These are phyloP conservation scores for Termitomyces sp. DNA, from an alignment of 768 basidiomycete species.

Conservation along the genomic window DNA sequence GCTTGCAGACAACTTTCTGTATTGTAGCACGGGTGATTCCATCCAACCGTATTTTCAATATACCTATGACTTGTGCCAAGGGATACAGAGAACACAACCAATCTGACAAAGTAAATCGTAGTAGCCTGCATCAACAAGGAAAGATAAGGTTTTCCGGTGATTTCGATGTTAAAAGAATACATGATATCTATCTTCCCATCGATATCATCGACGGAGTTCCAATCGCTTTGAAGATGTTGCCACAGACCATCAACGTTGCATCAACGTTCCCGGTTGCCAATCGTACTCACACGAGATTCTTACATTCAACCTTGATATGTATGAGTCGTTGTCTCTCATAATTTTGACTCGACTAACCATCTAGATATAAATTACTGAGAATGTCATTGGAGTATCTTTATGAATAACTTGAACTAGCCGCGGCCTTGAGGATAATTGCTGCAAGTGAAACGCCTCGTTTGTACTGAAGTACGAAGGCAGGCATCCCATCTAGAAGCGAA, in stretches of 20 bases:
- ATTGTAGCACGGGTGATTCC: too few species aligned
- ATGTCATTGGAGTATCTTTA: neutral
- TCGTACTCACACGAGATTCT: neutral
- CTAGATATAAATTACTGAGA: neutral
- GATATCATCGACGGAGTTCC: neutral
- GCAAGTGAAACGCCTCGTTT: neutral
- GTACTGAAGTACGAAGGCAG: neutral
- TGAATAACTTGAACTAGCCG: neutral
- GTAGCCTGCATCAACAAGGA: too few species aligned
- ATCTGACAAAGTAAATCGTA: too few species aligned
- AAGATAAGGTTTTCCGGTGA: too few species aligned
- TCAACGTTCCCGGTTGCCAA: neutral
- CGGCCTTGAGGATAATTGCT: neutral
- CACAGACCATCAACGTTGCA: neutral
- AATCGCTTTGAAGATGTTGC: neutral
- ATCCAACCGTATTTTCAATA: neutral
- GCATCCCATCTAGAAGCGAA: neutral
- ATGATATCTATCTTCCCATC: too few species aligned
- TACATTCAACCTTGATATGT: neutral
- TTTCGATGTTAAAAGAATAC: neutral
- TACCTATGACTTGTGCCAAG: neutral
- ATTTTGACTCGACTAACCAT: neutral
- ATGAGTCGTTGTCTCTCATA: neutral
- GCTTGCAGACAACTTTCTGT: neutral
- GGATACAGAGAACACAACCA: neutral